Base-by-base conservation (phyloP, 169 alveolate genomes). In the Cryptosporidium ubiquitum region DNA sequence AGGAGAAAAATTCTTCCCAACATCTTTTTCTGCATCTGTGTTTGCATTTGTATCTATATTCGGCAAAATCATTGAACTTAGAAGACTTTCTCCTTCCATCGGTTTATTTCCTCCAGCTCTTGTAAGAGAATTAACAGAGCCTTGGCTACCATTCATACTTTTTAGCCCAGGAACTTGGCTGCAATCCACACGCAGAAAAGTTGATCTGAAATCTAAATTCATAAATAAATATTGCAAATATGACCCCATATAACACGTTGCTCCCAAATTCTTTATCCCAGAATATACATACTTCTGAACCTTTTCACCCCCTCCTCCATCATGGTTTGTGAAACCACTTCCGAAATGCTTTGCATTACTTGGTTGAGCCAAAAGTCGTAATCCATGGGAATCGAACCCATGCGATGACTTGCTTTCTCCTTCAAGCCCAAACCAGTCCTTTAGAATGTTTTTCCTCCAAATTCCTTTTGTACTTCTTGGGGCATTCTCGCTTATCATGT, bases 171-270 rank as follows among this genome's bases (percentile, higher is more conserved):
- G 18, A 44, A 64, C 18, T 29, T 64, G 71, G 23, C 31, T 26
- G 40, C 73, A 42, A 44, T 58, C 35, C 12, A 79, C 47, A 18
- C 64, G 31, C 42, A 79, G 61, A 64, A 79, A 79, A n/a, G 31
- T 79, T 33, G 89, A 79, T 35, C 89, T 79, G 39, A 79, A 79
- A 31, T 79, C 89, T 40, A 79, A 61, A 79, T 79, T 79, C 89
- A 79, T 79, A 79, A 79, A 79, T 39, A 79, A 79, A 79, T 79
- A 79, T 26, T 79, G 89, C 31, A 79, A 49, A 79, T 79, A 79
- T 6, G 89, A 79, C 44, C 89, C 89, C 89, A 79, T 79, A 61
- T 79, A 79, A 42, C 89, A 79, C 1, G 89, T 79, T 7, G 89
- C 89, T 20, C 89, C 89, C 20, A 79, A 39, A 66, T 79, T 79